These are phyloP conservation scores for Ogataea paraovalis DNA, from an alignment of 805 yeast species.

Conservation along the genomic window DNA sequence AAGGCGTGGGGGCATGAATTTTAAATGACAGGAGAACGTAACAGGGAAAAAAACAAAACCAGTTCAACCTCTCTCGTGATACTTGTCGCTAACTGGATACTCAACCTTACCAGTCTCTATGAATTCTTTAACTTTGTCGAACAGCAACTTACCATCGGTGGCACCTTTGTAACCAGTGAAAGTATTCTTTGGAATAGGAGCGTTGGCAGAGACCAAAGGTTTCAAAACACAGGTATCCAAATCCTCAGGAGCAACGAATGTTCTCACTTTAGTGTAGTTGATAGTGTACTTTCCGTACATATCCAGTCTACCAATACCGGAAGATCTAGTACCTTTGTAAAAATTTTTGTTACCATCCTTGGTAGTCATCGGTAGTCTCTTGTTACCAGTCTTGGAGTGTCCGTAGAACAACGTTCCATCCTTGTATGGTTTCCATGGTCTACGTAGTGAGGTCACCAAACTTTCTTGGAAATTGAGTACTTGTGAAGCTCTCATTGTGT, in stretches of 20 bases:
- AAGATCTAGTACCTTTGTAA: slow-evolving; percentile 95
- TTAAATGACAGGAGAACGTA: no score
- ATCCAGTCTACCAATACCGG: slow-evolving; percentile 85
- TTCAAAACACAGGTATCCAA: slow-evolving; percentile 39
- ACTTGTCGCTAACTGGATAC: slow-evolving; percentile 25
- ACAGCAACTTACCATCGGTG: slow-evolving; percentile 66
- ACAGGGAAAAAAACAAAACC: neutral
- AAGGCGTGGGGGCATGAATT: neutral
- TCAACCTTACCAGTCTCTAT: slow-evolving; percentile 66
- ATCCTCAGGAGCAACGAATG: slow-evolving; percentile 77
- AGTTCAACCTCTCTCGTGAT: slow-evolving; percentile 30
- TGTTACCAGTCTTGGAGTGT: slow-evolving; percentile 69
- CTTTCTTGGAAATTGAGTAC: slow-evolving; percentile 46
- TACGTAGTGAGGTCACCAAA: slow-evolving; percentile 45
- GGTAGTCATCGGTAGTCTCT: slow-evolving; percentile 78
- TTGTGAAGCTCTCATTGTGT: slow-evolving; percentile 48
- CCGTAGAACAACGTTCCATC: slow-evolving; percentile 89
- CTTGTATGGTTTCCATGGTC: slow-evolving; percentile 86
- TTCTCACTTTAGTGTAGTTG: slow-evolving; percentile 82
- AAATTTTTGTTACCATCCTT: slow-evolving; percentile 92
- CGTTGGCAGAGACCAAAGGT: slow-evolving; percentile 73
- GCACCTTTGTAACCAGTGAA: slow-evolving; percentile 67
- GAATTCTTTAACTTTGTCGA: slow-evolving; percentile 70
- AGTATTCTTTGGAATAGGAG: slow-evolving; percentile 65
- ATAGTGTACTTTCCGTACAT: slow-evolving; percentile 69